These are phyloP conservation scores for Sideroxylon spinosum DNA, from an alignment of 179 eudicot species.

Conservation along the genomic window DNA sequence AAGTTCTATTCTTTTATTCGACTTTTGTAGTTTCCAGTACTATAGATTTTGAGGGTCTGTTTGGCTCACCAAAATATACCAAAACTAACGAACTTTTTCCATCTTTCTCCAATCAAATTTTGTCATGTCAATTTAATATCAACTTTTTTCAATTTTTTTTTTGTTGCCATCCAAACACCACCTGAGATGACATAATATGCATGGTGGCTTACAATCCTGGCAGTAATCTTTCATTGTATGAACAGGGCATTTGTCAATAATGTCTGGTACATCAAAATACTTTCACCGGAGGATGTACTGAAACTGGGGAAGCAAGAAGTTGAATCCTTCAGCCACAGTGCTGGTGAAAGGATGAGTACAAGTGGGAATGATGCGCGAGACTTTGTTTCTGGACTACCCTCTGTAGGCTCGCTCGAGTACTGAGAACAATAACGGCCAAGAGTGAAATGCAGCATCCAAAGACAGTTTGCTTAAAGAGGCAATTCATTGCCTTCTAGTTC, in stretches of 20 bases:
- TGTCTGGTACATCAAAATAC: constrained; percentile 97
- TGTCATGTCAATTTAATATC: too few relatives aligned
- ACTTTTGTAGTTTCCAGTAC: background rate
- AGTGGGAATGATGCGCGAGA: constrained; percentile 28
- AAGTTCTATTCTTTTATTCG: background rate
- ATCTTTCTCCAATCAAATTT: too few relatives aligned
- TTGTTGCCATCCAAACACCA: too few relatives aligned
- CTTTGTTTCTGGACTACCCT: constrained; percentile 35
- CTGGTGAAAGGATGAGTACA: constrained; percentile 24
- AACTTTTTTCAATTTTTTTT: too few relatives aligned
- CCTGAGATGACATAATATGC: too few relatives aligned
- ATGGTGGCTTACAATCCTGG: too few relatives aligned
- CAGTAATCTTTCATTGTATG: too few relatives aligned
- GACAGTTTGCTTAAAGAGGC: background rate
- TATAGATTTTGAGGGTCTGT: too few relatives aligned
- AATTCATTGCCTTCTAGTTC: background rate
- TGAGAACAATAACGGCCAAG: constrained; percentile 3
- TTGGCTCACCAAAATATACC: too few relatives aligned
- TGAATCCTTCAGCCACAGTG: constrained; percentile 42
- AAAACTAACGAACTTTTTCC: too few relatives aligned
- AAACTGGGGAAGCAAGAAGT: constrained; percentile 71
- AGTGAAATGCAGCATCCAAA: background rate
- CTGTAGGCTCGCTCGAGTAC: constrained; percentile 42
- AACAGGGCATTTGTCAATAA: constrained; percentile 92
- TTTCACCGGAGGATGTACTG: constrained; percentile 91